phyloP scores from a whole-genome alignment of 441 rosid species.

The Erodium chrysanthum region DNA sequence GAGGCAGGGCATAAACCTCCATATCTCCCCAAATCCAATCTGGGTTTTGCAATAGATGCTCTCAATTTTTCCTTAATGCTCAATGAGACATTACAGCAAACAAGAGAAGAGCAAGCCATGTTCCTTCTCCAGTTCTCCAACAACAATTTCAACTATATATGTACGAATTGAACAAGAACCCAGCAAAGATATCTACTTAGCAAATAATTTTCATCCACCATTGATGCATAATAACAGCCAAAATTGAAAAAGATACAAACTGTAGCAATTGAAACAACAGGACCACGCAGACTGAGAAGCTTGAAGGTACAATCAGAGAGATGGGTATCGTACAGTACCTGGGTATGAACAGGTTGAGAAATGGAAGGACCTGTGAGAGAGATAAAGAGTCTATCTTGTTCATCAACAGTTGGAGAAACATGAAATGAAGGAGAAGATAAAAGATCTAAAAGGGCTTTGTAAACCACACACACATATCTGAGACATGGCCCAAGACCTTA shows the following conservation, averaged over 20 bases:
- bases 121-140: constrained; percentile 9
- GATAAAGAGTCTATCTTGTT: not conserved
- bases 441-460: constrained; percentile 1
- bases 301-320: not conserved
- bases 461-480: not conserved
- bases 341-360: constrained; percentile 3
- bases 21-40: constrained; percentile 7
- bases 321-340: constrained; percentile 18
- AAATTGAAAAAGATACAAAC: not conserved
- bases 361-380: constrained; percentile 1
- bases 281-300: not conserved
- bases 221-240: not conserved
- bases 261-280: not conserved
- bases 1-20: no score
- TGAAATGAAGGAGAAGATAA: not conserved
- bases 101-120: constrained; percentile 50
- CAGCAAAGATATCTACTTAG: not conserved
- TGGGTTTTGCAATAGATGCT: constrained; percentile 21
- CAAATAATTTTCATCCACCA: not conserved
- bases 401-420: not conserved
- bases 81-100: constrained; percentile 45
- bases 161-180: constrained; percentile 13
- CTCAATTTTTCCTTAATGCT: constrained; percentile 23
- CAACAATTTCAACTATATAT: constrained; percentile 10
- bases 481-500: constrained; percentile 1